Percentiles rank a stretch among this genome's conserved stretches.
These are phyloP conservation scores for Chrysoporthe deuterocubensis DNA, from an alignment of 2,329 filamentous ascomycete species.

Conservation along the genomic window DNA sequence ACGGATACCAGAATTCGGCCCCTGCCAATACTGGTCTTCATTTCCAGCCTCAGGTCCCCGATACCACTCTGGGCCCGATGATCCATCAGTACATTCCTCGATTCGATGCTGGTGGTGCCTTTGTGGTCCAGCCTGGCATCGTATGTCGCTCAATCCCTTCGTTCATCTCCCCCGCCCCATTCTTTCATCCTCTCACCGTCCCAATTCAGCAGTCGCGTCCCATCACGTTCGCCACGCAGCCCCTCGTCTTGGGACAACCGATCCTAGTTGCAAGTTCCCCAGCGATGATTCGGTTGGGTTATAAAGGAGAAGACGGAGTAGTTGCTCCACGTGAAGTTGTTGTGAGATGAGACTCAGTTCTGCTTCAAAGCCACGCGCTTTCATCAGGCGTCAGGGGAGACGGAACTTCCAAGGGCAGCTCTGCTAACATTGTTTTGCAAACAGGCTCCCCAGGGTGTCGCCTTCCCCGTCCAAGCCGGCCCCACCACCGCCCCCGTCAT, in stretches of 20 bases:
- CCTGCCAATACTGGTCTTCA: constrained; percentile 50
- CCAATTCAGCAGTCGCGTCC: constrained; percentile 22
- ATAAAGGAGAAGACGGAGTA: constrained; percentile 9
- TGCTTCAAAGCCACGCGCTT: background rate
- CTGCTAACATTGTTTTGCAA: constrained; percentile 26
- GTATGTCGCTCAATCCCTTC: constrained; percentile 29
- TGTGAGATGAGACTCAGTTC: constrained; percentile 20
- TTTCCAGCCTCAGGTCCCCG: constrained; percentile 63
- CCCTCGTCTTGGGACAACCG: constrained; percentile 11
- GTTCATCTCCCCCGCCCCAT: constrained; percentile 38
- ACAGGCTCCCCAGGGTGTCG: constrained; percentile 30
- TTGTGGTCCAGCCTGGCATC: constrained; percentile 21
- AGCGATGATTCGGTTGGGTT: constrained; percentile 16
- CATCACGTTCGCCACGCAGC: constrained; percentile 18
- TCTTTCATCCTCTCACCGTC: constrained; percentile 34
- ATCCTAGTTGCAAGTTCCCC: constrained; percentile 28
- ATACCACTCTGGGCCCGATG: constrained; percentile 60
- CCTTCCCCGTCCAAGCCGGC: constrained; percentile 30
- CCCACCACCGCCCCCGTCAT: constrained; percentile 29
- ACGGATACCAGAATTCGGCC: constrained; percentile 48
- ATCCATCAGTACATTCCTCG: constrained; percentile 61
- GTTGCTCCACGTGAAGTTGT: constrained; percentile 23
- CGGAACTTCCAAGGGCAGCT: background rate
- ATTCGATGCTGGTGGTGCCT: constrained; percentile 43
- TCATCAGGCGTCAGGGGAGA: background rate